Percentiles rank a stretch among this genome's conserved stretches.
phyloP scores from a whole-genome alignment of 768 basidiomycete genomes.

The Suillus paluster region DNA sequence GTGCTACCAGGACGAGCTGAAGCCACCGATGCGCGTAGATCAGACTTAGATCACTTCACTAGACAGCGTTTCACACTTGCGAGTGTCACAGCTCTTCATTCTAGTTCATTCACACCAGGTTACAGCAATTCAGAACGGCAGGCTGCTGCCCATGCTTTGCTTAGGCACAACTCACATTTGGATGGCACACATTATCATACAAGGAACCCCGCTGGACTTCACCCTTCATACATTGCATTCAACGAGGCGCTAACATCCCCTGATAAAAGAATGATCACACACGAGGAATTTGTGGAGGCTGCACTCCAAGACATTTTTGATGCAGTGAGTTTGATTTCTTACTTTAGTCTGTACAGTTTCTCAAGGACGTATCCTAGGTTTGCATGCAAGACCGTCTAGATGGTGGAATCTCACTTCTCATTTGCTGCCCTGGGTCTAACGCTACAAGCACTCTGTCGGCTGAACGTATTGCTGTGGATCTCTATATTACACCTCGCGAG shows the following conservation, averaged over 20 bases:
- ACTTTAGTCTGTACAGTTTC: too few relatives aligned
- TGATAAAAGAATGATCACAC: too few relatives aligned
- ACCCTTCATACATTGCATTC: slow-evolving; percentile 8
- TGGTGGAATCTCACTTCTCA: slow-evolving; percentile 13
- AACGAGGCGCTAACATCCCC: too few relatives aligned
- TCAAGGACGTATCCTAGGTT: slow-evolving; percentile 3
- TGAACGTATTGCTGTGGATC: slow-evolving; percentile 9
- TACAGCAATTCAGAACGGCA: slow-evolving; percentile 7
- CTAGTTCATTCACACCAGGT: slow-evolving; percentile 1
- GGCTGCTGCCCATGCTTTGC: slow-evolving; percentile 1
- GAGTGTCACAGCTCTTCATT: slow-evolving; percentile 7
- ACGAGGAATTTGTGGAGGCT: slow-evolving; percentile 1
- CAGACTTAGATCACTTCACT: too few relatives aligned
- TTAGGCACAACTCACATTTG: slow-evolving; percentile 7
- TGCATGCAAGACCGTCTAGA: slow-evolving; percentile 16
- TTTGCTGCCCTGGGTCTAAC: slow-evolving; percentile 7
- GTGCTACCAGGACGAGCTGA: too few relatives aligned
- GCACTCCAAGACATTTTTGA: slow-evolving; percentile 13
- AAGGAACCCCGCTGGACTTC: not conserved
- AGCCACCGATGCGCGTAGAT: too few relatives aligned
- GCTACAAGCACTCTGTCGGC: not conserved
- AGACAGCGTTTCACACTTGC: slow-evolving; percentile 6
- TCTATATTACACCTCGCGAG: slow-evolving; percentile 15
- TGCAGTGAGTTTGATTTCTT: slow-evolving; percentile 4
- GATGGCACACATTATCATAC: slow-evolving; percentile 11